Evolutionary conservation across 306 rosid genomes (phyloP), one percentile per base, ranked within the genome.

Genomic region (Medicago ruthenica): DNA sequence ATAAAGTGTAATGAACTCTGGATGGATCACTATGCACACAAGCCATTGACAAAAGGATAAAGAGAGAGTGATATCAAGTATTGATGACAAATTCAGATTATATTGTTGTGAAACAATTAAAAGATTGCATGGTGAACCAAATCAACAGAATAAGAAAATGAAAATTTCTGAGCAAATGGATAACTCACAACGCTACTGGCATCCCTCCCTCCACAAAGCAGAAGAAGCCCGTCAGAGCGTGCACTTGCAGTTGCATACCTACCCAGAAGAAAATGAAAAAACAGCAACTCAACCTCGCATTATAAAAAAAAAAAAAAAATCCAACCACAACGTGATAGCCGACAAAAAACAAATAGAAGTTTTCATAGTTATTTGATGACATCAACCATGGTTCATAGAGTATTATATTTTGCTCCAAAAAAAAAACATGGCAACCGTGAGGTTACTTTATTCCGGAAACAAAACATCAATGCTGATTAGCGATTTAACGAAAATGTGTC

Each of bases 171-270:
- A 51, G 54, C 31, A 59, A 63, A 83, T 45, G 21, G 73, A 22
- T 66, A 79, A 81, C 97, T 90, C 72, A 95, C 98, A 89, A 90
- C 96, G 88, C 97, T 92, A 80, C 85, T 92, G 78, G 93, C 98
- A 74, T 95, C 98, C 84, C 98, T 90, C 76, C 98, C 98, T 77
- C 98, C 98, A 63, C 98, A 95, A 40, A 95, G 98, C 81, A 95
- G 89, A 55, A 95, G 97, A 80, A 95, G 98, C 80, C 98, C 98
- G 85, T 95, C 98, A 53, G 98, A 95, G 67, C 98, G 97, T 69
- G 98, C 98, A 86, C 98, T 95, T 74, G 98, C 98, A 71, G 98
- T 95, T 72, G 98, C 98, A 87, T 95, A 95, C 98, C 98, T 95
- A 67, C 27, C 83, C 85, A 84, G 59, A 79, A 67, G 58, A 50